These are phyloP conservation scores for Kodamaea derodonti DNA, from an alignment of 1,139 yeast species.

Conservation along the genomic window DNA sequence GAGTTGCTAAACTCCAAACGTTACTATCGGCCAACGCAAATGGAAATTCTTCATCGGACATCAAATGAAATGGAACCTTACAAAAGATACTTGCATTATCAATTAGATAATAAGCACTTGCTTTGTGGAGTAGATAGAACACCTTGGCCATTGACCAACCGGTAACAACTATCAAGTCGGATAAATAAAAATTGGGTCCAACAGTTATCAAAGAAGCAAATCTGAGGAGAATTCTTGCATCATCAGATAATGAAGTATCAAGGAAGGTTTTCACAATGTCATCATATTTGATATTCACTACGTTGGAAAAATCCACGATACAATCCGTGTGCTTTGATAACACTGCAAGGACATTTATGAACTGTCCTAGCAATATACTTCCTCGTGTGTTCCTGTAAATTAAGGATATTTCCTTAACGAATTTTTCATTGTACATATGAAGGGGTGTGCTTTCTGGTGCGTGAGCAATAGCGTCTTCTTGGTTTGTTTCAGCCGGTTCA, in stretches of 20 bases:
- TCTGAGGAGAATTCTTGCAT: constrained; percentile 25
- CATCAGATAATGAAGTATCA: constrained; percentile 13
- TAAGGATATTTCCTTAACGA: background rate
- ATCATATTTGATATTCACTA: constrained; percentile 4
- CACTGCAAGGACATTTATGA: constrained; percentile 7
- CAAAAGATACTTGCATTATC: constrained; percentile 42
- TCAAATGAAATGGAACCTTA: constrained; percentile 45
- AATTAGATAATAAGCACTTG: constrained; percentile 31
- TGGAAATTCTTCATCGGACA: constrained; percentile 30
- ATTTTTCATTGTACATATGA: background rate
- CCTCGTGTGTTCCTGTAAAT: constrained; percentile 14
- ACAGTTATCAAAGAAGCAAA: constrained; percentile 44
- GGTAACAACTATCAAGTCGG: constrained; percentile 41
- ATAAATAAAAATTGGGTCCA: constrained; percentile 40
- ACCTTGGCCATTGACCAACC: constrained; percentile 25
- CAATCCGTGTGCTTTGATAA: constrained; percentile 10
- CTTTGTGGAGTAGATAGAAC: constrained; percentile 28
- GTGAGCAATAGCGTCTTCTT: background rate
- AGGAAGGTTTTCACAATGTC: constrained; percentile 13
- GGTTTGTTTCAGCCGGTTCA: background rate
- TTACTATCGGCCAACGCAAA: constrained; percentile 35
- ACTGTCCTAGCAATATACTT: constrained; percentile 14
- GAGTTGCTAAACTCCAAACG: constrained; percentile 34
- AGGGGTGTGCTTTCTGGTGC: background rate
- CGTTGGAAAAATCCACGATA: constrained; percentile 5